phyloP scores from a whole-genome alignment of 441 rosid species.

The Cnidoscolus chayamansa region DNA sequence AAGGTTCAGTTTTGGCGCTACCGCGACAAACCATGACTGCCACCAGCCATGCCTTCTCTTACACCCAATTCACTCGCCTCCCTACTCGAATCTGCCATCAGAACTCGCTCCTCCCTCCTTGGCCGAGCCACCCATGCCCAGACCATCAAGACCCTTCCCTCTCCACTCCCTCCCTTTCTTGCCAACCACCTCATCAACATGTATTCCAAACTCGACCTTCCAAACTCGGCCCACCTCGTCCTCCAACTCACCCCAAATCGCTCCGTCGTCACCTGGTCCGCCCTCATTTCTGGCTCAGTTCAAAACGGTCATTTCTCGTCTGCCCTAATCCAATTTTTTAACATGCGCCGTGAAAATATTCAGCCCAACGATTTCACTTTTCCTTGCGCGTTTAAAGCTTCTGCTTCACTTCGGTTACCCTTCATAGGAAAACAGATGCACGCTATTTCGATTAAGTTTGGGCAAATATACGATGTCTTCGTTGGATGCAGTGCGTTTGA shows the following conservation, averaged over 20 bases:
- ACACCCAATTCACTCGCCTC: conserved; percentile 46
- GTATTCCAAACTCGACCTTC: conserved; percentile 73
- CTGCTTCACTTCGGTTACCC: conserved; percentile 43
- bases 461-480: conserved; percentile 48
- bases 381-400: conserved; percentile 78
- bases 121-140: conserved; percentile 65
- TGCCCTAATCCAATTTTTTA: conserved; percentile 47
- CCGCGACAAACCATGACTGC: conserved; percentile 24
- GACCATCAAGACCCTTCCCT: conserved; percentile 45
- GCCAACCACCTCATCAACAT: conserved; percentile 60
- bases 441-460: conserved; percentile 58
- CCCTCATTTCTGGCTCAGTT: conserved; percentile 64
- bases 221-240: conserved; percentile 48
- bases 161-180: conserved; percentile 51
- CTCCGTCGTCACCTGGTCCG: conserved; percentile 75
- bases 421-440: conserved; percentile 56
- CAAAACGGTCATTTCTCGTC: conserved; percentile 52
- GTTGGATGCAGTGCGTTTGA: conserved; percentile 79
- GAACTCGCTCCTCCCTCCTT: conserved; percentile 38
- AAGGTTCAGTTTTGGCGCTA: conserved; percentile 19
- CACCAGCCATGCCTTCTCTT: conserved; percentile 39
- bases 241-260: conserved; percentile 58
- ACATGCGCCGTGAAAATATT: conserved; percentile 57
- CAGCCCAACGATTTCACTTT: conserved; percentile 75
- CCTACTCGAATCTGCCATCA: conserved; percentile 49